Conservation (phyloP, 345 rosid species). For the Lumnitzera racemosa region DNA sequence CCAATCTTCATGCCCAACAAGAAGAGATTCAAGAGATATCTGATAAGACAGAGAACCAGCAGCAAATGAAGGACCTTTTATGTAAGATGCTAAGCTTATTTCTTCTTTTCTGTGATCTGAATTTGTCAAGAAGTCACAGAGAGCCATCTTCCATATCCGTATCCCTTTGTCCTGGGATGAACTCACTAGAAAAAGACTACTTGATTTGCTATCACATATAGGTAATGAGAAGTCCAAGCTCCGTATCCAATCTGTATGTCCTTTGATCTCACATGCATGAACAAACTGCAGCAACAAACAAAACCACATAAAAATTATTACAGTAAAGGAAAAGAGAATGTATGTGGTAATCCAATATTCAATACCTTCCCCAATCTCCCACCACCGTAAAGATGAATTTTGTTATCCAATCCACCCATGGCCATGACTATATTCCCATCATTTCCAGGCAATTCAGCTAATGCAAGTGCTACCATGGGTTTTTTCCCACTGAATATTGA, state of each 20-base stretch:
- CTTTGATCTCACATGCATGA: constrained; percentile 82
- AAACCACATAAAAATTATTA: constrained; percentile 3
- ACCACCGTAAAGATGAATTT: constrained; percentile 67
- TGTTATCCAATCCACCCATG: constrained; percentile 88
- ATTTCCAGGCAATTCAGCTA: constrained; percentile 70
- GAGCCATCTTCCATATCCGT: constrained; percentile 77
- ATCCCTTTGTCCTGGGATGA: constrained; percentile 93
- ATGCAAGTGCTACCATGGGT: constrained; percentile 74
- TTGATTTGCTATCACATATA: constrained; percentile 25
- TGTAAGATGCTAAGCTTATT: constrained; percentile 73
- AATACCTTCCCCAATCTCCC: constrained; percentile 70
- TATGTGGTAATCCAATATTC: constrained; percentile 2
- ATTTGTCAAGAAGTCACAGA: constrained; percentile 22
- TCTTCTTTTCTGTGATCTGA: constrained; percentile 36
- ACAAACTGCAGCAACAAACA: constrained; percentile 41
- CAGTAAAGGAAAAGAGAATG: neutral
- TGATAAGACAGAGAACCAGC: constrained; percentile 68
- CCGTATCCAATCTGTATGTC: constrained; percentile 92
- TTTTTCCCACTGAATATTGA: constrained; percentile 58
- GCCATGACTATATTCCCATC: constrained; percentile 54
- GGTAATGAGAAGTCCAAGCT: constrained; percentile 95
- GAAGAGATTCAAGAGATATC: constrained; percentile 85
- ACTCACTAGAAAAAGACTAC: constrained; percentile 73
- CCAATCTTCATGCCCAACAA: constrained; percentile 98
- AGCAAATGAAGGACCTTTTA: constrained; percentile 75